Evolutionary conservation across 2,329 filamentous ascomycete species (phyloP).

Genomic region (Periglandula ipomoeae): DNA sequence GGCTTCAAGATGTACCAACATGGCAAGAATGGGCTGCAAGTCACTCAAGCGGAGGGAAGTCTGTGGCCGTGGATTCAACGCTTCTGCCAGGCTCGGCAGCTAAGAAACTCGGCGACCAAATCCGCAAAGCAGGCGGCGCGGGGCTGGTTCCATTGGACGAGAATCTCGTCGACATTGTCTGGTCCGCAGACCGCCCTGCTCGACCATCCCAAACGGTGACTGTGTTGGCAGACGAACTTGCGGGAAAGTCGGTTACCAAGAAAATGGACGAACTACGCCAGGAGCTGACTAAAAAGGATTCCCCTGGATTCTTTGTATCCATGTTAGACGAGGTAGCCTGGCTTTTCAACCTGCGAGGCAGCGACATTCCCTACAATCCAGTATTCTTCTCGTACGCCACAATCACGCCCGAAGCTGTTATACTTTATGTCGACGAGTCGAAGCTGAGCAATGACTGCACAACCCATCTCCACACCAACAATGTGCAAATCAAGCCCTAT

Average conservation of each 20-base stretch:
- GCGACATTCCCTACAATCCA: constrained; percentile 93
- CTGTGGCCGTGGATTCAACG: constrained; percentile 83
- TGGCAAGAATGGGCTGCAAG: constrained; percentile 96
- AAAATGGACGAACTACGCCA: constrained; percentile 86
- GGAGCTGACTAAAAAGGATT: constrained; percentile 84
- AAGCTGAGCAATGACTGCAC: constrained; percentile 65
- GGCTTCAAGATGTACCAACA: constrained; percentile 84
- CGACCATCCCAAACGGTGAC: constrained; percentile 69
- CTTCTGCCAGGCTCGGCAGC: constrained; percentile 60
- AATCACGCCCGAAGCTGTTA: constrained; percentile 66
- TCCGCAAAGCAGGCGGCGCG: constrained; percentile 76
- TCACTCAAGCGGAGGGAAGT: constrained; percentile 77
- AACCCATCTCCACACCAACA: constrained; percentile 58
- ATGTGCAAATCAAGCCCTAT: constrained; percentile 74
- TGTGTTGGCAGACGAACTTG: constrained; percentile 60
- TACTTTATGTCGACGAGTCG: constrained; percentile 72
- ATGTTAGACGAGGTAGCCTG: constrained; percentile 96
- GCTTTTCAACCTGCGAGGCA: constrained; percentile 96
- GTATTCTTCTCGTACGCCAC: constrained; percentile 97
- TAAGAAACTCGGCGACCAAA: constrained; percentile 70
- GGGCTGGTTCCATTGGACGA: constrained; percentile 65
- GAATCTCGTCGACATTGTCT: constrained; percentile 88
- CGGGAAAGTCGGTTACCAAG: constrained; percentile 71
- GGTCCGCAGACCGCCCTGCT: constrained; percentile 64
- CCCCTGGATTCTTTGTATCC: constrained; percentile 77